A percentile compares a stretch with the other conserved stretches of the same genome.
Conservation (phyloP, 176 grass and related monocot genomes). For the Oryza officinalis region DNA sequence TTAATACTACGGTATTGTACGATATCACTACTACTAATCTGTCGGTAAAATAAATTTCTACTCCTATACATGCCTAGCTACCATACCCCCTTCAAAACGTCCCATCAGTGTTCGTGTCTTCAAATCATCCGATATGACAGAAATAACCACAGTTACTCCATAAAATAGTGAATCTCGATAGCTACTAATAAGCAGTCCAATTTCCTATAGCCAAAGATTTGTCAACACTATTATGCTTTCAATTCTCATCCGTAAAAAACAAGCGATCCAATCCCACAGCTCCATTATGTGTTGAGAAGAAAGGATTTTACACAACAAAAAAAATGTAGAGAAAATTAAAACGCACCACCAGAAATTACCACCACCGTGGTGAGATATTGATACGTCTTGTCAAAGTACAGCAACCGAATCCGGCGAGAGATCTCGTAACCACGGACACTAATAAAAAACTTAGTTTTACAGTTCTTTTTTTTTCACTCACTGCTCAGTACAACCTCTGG, state of each 20-base stretch:
- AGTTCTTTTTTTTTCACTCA: neutral
- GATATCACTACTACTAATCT: neutral
- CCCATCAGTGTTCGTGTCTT: neutral
- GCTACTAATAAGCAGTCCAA: neutral
- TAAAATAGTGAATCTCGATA: slow-evolving; percentile 20
- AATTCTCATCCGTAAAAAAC: neutral
- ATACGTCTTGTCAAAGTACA: slow-evolving; percentile 59
- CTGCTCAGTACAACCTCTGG: neutral
- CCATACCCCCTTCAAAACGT: neutral
- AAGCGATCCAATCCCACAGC: neutral
- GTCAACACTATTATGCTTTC: neutral
- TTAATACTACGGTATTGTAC: neutral
- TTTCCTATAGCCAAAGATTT: neutral
- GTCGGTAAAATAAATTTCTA: neutral
- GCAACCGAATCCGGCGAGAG: slow-evolving; percentile 35
- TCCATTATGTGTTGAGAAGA: neutral
- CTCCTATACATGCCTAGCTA: slow-evolving; percentile 5
- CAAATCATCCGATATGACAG: neutral
- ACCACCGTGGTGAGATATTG: slow-evolving; percentile 30
- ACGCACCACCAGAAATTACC: slow-evolving; percentile 17
- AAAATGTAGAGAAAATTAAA: slow-evolving; percentile 5
- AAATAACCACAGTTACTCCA: neutral
- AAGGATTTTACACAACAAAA: neutral
- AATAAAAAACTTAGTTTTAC: slow-evolving; percentile 28
- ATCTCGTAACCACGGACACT: slow-evolving; percentile 31